A percentile compares a stretch with the other conserved stretches of the same genome.
phyloP scores from a whole-genome alignment of 1,139 yeast genomes.

The Citeromyces hawaiiensis region DNA sequence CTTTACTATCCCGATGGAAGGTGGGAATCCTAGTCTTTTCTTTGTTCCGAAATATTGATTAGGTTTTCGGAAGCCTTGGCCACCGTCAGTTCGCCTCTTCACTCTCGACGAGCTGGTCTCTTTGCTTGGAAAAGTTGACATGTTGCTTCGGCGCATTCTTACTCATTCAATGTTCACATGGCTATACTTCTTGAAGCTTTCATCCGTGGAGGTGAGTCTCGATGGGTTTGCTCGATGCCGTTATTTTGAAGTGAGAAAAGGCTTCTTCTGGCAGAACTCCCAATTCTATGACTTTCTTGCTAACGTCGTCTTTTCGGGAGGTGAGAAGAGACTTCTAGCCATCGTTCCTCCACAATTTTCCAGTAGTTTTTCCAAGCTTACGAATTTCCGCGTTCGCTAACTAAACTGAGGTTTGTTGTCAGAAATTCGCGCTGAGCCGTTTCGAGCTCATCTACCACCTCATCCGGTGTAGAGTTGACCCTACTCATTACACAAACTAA shows the following conservation, averaged over 20 bases:
- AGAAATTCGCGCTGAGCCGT: conserved; percentile 21
- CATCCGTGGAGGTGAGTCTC: conserved; percentile 41
- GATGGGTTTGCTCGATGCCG: conserved; percentile 39
- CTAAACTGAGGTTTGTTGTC: conserved; percentile 27
- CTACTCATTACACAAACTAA: too few relatives aligned
- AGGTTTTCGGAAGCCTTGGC: conserved; percentile 62
- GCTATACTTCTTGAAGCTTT: conserved; percentile 45
- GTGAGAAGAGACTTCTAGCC: conserved; percentile 49
- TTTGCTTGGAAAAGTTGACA: conserved; percentile 58
- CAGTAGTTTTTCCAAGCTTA: conserved; percentile 49
- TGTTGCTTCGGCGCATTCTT: conserved; percentile 86
- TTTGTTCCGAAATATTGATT: conserved; percentile 54
- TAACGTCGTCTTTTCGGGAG: conserved; percentile 59
- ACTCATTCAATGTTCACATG: too few relatives aligned
- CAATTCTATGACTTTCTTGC: conserved; percentile 62
- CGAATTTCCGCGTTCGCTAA: conserved; percentile 43
- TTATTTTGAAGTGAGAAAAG: conserved; percentile 31
- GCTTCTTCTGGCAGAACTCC: conserved; percentile 89
- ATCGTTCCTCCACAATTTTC: conserved; percentile 50
- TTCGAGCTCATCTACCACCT: conserved; percentile 9
- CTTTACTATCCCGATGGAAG: conserved; percentile 61
- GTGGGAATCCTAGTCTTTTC: conserved; percentile 78
- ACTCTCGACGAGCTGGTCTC: conserved; percentile 47
- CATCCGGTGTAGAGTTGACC: too few relatives aligned
- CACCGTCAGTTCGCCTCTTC: conserved; percentile 57